phyloP scores from a whole-genome alignment of 805 yeast species.

The Cyberlindnera mrakii region DNA sequence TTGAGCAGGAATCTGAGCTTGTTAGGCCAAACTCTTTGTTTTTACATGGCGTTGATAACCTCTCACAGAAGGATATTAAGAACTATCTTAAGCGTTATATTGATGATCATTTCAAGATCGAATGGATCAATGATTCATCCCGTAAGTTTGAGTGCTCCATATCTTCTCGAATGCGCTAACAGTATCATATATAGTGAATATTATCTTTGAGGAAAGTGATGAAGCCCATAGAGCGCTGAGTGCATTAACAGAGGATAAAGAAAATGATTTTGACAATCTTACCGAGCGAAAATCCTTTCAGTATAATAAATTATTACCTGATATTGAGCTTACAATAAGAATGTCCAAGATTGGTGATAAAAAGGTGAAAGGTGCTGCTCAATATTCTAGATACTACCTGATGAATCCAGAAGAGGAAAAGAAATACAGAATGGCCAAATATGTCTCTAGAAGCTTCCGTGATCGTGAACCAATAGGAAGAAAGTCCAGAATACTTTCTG shows the following conservation, averaged over 20 bases:
- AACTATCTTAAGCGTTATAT: slow-evolving; percentile 13
- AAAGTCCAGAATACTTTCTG: slow-evolving; percentile 8
- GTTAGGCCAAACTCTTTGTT: slow-evolving; percentile 19
- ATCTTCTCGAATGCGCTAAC: background rate
- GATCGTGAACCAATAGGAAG: slow-evolving; percentile 17
- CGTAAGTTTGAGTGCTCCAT: slow-evolving; percentile 9
- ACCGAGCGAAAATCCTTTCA: slow-evolving; percentile 5
- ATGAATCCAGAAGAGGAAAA: slow-evolving; percentile 20
- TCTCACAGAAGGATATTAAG: slow-evolving; percentile 20
- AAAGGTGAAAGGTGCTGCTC: slow-evolving; percentile 23
- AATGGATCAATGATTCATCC: slow-evolving; percentile 23
- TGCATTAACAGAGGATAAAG: slow-evolving; percentile 8
- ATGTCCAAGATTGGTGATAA: slow-evolving; percentile 17
- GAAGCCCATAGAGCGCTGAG: slow-evolving; percentile 12
- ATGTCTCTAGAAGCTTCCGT: background rate
- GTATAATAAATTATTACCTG: slow-evolving; percentile 10
- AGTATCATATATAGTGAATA: slow-evolving; percentile 13
- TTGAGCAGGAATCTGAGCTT: slow-evolving; percentile 5
- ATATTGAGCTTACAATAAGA: slow-evolving; percentile 14
- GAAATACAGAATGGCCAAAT: background rate
- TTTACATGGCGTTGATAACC: slow-evolving; percentile 22
- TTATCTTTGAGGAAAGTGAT: slow-evolving; percentile 19
- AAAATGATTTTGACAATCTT: slow-evolving; percentile 3
- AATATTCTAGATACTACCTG: slow-evolving; percentile 22
- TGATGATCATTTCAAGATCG: slow-evolving; percentile 16